Evolutionary conservation across 371 early-diverging fungal genomes (phyloP).

Genomic region (Basidiobolus meristosporus): DNA sequence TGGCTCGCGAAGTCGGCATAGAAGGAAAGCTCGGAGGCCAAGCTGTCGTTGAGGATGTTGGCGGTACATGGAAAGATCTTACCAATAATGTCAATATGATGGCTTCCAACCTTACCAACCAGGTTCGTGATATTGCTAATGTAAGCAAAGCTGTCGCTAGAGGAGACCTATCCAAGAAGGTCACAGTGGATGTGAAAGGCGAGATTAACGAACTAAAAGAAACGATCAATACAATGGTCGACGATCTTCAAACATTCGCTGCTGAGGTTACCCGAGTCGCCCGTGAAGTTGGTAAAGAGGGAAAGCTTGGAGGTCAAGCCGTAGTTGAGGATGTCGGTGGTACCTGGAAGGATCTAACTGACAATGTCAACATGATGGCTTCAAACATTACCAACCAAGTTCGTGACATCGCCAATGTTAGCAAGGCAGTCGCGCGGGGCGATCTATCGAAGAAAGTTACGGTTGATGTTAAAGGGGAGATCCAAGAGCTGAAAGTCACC

Average conservation of each 20-base stretch:
- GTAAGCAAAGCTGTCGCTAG: conserved; percentile 33
- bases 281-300: too few relatives aligned
- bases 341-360: too few relatives aligned
- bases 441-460: conserved; percentile 20
- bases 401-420: too few relatives aligned
- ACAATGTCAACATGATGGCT: too few relatives aligned
- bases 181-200: conserved; percentile 21
- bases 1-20: conserved; percentile 38
- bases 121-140: conserved; percentile 29
- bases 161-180: conserved; percentile 35
- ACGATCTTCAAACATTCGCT: conserved; percentile 26
- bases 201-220: conserved; percentile 37
- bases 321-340: too few relatives aligned
- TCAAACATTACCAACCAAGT: too few relatives aligned
- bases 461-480: conserved; percentile 22
- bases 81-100: too few relatives aligned
- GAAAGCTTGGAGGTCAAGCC: too few relatives aligned
- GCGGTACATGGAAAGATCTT: too few relatives aligned
- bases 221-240: conserved; percentile 43
- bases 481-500: conserved; percentile 16
- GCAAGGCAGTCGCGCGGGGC: too few relatives aligned
- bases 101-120: conserved; percentile 23
- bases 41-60: too few relatives aligned
- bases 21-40: conserved; percentile 39
- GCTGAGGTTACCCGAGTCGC: too few relatives aligned